Conservation (phyloP, 805 yeast species). For the Kuraishia floccosa region DNA sequence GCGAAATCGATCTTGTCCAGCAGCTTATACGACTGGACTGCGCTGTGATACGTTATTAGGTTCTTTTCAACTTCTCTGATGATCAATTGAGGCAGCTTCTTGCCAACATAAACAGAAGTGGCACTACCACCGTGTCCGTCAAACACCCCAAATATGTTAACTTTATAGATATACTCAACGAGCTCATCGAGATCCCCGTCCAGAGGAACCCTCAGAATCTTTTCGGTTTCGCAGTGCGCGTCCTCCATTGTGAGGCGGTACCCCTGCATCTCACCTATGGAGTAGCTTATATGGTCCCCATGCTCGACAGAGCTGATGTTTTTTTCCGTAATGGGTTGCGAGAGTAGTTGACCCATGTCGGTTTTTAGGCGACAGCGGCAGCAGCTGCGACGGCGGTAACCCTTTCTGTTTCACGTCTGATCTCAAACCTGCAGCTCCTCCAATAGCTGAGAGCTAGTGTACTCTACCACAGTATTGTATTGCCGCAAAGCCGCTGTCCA, state of each 20-base stretch:
- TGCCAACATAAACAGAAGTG: constrained; percentile 43
- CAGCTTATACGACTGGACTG: too few species aligned
- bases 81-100: constrained; percentile 24
- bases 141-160: constrained; percentile 55
- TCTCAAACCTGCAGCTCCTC: too few species aligned
- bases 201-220: constrained; percentile 29
- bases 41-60: constrained; percentile 7
- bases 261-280: constrained; percentile 72
- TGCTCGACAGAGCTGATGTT: constrained; percentile 24
- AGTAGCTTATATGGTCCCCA: constrained; percentile 37
- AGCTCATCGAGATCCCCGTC: not conserved
- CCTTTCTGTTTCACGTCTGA: too few species aligned
- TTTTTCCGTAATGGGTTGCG: constrained; percentile 68
- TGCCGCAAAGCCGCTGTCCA: too few species aligned
- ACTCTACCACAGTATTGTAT: too few species aligned
- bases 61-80: constrained; percentile 13
- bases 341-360: constrained; percentile 61
- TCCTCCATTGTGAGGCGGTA: constrained; percentile 69
- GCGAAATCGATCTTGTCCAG: constrained; percentile 14
- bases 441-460: too few species aligned
- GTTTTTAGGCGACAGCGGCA: not conserved
- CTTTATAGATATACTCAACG: constrained; percentile 4
- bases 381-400: not conserved
- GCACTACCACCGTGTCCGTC: constrained; percentile 78
- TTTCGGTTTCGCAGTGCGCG: constrained; percentile 49